Base-by-base conservation (phyloP, 1,139 yeast species). In the Ogataea hybrid region DNA sequence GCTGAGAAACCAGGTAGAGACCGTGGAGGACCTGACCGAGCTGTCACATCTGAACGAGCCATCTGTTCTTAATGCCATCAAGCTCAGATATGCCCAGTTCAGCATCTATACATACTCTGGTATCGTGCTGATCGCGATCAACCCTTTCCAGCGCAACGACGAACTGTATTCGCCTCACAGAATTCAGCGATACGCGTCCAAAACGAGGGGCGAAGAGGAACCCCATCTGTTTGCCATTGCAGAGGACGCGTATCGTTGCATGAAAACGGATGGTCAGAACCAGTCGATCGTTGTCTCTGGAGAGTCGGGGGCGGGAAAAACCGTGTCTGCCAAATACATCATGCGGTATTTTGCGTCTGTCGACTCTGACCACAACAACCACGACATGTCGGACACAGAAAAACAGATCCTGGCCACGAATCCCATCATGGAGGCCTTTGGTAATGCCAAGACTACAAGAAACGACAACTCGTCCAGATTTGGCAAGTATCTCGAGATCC, bases 221-320 rank as follows among this genome's bases (percentile, higher is more conserved):
- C 98, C 98, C 3, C 98, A 92, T 71, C 73, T 92, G 61, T 92
- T 92, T 63, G 97, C 97, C 40, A 92, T 92, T 59, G 98, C 98
- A 16, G 97, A 92, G 64, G 97, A 92, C 58, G 97, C 98, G n/a
- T 90, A 89, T 62, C 74, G 95, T 59, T 84, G 95, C 63, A 90
- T 92, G 98, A 82, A 85, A 56, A 75, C 83, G 41, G 94, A 88
- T 57, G 72, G 77, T 32, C 73, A 79, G 55, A 90, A 92, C 67
- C 98, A 92, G 68, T 92, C 98, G 1, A 90, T 92, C 53, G 96
- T 92, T 29, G 98, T 92, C 21, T 82, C 94, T 57, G 98, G 98
- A 64, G 98, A 92, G 65, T 87, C 96, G 6, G 98, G 98, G 64
- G 98, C 98, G 18, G 98, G 98, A 65, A 94, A 92, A 61, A 94